phyloP scores from a whole-genome alignment of 139 green algal genomes.

The Volvox africanus region DNA sequence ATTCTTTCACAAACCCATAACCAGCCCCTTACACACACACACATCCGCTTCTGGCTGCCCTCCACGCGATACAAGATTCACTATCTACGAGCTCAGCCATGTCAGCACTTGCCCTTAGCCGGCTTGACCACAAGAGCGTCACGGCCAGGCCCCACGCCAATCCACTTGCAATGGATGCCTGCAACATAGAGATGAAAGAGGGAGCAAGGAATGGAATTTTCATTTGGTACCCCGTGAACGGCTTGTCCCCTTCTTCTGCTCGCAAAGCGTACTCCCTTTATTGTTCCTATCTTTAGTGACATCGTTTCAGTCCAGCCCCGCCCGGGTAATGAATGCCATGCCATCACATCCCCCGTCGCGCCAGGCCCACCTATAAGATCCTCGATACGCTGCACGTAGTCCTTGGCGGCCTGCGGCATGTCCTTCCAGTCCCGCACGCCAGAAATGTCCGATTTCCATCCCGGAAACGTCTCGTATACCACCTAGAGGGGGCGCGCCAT shows the following conservation, averaged over 20 bases:
- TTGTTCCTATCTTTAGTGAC: no score
- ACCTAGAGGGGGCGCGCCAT: conserved; percentile 66
- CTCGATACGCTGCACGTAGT: conserved; percentile 91
- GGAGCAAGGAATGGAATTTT: not conserved
- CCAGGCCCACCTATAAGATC: conserved; percentile 72
- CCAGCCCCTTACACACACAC: no score
- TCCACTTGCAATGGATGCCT: conserved; percentile 92
- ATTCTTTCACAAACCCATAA: no score
- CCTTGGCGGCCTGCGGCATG: conserved; percentile 77
- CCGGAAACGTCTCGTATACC: conserved; percentile 95
- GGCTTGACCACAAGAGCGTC: conserved; percentile 93
- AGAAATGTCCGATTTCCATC: conserved; percentile 93
- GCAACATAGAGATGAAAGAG: not conserved
- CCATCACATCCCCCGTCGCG: no score
- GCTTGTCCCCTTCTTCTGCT: no score
- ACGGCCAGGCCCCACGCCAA: conserved; percentile 96
- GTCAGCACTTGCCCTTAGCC: conserved; percentile 3
- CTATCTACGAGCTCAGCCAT: no score
- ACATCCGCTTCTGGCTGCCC: no score
- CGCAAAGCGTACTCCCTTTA: no score
- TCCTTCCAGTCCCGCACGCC: conserved; percentile 84
- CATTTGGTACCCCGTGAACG: no score
- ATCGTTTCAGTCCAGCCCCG: no score
- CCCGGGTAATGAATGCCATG: no score
- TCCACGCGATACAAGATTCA: no score